A percentile compares a stretch with the other conserved stretches of the same genome.
Evolutionary conservation across 345 rosid species (phyloP).

Genomic region (Melaleuca alternifolia): DNA sequence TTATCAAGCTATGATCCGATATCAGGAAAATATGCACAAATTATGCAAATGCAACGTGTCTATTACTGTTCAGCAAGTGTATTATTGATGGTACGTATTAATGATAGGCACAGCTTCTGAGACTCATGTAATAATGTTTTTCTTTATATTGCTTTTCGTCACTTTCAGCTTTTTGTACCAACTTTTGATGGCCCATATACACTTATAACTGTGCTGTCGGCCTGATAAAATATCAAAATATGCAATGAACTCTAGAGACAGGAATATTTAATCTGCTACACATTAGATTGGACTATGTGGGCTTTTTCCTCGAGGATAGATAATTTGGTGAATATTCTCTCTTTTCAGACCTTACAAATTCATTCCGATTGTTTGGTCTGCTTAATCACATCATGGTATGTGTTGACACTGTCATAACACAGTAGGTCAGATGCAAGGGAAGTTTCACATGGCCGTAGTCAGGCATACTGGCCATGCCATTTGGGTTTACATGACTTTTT

Average conservation of each 20-base stretch:
- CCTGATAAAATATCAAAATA: not conserved
- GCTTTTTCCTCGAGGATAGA: not conserved
- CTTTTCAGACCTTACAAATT: not conserved
- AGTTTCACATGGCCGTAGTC: constrained; percentile 88
- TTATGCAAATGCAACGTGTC: not conserved
- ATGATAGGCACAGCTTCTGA: not conserved
- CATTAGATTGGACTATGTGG: not conserved
- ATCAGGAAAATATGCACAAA: not conserved
- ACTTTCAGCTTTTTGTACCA: not conserved
- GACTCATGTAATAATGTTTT: not conserved
- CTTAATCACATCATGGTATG: not conserved
- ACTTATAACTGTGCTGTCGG: not conserved
- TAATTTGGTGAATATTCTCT: not conserved
- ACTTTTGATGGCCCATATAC: not conserved
- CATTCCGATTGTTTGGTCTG: not conserved
- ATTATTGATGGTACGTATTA: not conserved
- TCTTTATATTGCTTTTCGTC: not conserved
- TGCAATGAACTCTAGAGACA: not conserved
- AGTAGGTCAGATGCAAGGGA: constrained; percentile 96
- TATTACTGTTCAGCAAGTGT: not conserved
- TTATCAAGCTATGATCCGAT: not conserved
- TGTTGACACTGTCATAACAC: constrained; percentile 47
- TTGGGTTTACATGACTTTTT: constrained; percentile 34
- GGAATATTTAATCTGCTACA: not conserved
- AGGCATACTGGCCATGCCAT: constrained; percentile 92